These are phyloP conservation scores for Cyclocybe cylindracea DNA, from an alignment of 768 basidiomycete genomes.

Conservation along the genomic window DNA sequence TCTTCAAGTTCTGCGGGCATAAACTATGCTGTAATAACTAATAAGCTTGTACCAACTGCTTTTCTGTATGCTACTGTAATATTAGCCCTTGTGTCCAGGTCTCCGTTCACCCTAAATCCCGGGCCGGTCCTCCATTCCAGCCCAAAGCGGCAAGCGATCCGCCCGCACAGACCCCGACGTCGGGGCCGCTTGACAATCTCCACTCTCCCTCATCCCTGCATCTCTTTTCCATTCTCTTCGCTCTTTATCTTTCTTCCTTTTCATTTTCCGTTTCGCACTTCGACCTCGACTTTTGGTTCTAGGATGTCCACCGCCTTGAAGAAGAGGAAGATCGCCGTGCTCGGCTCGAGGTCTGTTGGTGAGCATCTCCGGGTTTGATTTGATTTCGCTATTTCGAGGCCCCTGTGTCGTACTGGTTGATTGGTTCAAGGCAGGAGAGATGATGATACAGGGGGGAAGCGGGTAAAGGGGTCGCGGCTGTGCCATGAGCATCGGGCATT, in stretches of 20 bases:
- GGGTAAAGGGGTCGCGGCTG: no score
- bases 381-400: background rate
- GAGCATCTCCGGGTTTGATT: conserved; percentile 25
- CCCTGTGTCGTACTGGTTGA: background rate
- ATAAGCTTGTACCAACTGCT: no score
- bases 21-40: no score
- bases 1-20: no score
- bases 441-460: no score
- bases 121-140: background rate
- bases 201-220: conserved; percentile 7
- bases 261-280: background rate
- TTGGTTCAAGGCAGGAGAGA: background rate
- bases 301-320: conserved; percentile 44
- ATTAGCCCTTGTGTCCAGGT: no score
- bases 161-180: background rate
- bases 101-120: no score
- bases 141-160: no score
- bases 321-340: conserved; percentile 87
- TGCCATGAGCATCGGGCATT: background rate
- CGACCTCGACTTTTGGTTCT: background rate
- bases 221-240: conserved; percentile 9
- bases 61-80: no score
- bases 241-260: conserved; percentile 3
- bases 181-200: background rate
- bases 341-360: conserved; percentile 92